phyloP scores from a whole-genome alignment of 225 moss, liverwort and hornwort genomes.

The Physcomitrellopsis africana region DNA sequence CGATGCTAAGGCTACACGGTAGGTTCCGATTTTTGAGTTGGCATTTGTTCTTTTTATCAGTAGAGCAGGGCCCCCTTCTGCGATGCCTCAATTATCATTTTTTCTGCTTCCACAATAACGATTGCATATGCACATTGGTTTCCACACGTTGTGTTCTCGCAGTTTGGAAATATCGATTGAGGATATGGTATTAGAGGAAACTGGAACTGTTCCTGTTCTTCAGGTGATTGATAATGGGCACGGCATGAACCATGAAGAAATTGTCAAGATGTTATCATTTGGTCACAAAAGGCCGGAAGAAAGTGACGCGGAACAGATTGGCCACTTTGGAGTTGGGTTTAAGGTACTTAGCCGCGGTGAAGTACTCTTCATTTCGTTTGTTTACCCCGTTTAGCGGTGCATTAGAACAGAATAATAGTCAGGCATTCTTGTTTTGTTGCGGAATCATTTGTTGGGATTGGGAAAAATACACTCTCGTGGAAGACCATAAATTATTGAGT shows the following conservation, averaged over 20 bases:
- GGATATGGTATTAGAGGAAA: constrained; percentile 48
- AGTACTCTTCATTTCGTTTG: not conserved
- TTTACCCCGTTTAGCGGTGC: not conserved
- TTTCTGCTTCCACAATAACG: constrained; percentile 6
- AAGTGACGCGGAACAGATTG: constrained; percentile 67
- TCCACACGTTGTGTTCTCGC: constrained; percentile 25
- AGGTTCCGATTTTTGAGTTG: constrained; percentile 15
- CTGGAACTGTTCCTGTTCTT: constrained; percentile 58
- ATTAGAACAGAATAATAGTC: not conserved
- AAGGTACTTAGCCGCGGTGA: constrained; percentile 56
- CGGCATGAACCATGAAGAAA: constrained; percentile 82
- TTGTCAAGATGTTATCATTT: constrained; percentile 84
- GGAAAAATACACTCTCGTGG: not conserved
- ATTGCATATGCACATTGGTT: constrained; percentile 18
- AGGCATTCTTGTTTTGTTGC: too few species aligned
- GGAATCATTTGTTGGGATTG: too few species aligned
- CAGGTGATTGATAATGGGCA: constrained; percentile 73
- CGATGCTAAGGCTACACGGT: constrained; percentile 87
- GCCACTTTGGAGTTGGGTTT: constrained; percentile 94
- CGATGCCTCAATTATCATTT: not conserved
- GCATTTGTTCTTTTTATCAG: not conserved
- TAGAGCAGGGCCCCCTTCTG: not conserved
- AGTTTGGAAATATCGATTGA: constrained; percentile 69
- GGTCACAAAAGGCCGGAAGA: constrained; percentile 74
- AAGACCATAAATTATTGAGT: not conserved